A percentile compares a stretch with the other conserved stretches of the same genome.
phyloP scores from a whole-genome alignment of 257 asterid genomes.

The Plantago ovata region DNA sequence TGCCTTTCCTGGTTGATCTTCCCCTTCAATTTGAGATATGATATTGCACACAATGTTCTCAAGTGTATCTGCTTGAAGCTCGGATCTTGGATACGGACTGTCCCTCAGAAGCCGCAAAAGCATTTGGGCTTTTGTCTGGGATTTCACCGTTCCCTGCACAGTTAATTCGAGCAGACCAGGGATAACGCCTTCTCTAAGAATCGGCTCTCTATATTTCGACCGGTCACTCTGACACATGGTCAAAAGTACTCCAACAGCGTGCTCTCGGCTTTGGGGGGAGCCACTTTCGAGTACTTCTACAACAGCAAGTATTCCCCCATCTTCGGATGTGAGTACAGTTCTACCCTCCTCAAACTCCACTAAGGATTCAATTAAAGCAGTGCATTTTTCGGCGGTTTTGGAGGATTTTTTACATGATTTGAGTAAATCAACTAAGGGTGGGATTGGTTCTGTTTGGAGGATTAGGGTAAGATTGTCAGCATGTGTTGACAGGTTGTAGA shows the following conservation, averaged over 20 bases:
- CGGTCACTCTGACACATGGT: constrained; percentile 77
- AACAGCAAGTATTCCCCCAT: constrained; percentile 92
- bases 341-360: constrained; percentile 75
- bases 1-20: constrained; percentile 76
- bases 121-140: constrained; percentile 67
- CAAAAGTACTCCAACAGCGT: constrained; percentile 82
- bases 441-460: constrained; percentile 61
- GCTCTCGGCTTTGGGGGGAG: constrained; percentile 73
- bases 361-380: constrained; percentile 64
- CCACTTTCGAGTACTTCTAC: constrained; percentile 86
- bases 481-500: constrained; percentile 77
- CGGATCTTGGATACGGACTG: constrained; percentile 77
- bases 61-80: constrained; percentile 62
- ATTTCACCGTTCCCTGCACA: constrained; percentile 74
- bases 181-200: constrained; percentile 85
- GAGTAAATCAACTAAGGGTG: constrained; percentile 55
- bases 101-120: constrained; percentile 70
- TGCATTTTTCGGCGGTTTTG: constrained; percentile 68
- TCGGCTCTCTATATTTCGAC: constrained; percentile 68
- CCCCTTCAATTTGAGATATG: constrained; percentile 73
- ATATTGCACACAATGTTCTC: constrained; percentile 73
- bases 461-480: constrained; percentile 46
- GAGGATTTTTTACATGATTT: constrained; percentile 67
- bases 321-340: constrained; percentile 56
- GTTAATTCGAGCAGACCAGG: constrained; percentile 97